Conservation (phyloP, 139 green algal species). For the Chlamydomonas schloesseri region DNA sequence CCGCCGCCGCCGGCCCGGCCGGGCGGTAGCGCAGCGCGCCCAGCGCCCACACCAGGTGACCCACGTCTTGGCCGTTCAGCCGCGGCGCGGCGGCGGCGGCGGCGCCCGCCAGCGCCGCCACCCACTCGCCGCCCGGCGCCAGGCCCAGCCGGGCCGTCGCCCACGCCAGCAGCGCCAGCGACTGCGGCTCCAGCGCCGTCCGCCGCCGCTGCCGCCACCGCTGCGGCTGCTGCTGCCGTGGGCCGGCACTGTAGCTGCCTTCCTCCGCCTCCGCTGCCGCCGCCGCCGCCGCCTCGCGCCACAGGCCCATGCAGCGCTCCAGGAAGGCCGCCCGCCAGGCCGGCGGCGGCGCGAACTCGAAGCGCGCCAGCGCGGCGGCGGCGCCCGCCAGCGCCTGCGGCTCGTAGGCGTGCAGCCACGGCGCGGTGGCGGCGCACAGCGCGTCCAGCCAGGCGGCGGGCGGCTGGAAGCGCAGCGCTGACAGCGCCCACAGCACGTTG, state of each 20-base stretch:
- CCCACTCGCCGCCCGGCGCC: neutral
- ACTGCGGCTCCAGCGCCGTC: neutral
- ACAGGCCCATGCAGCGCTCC: neutral
- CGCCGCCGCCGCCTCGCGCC: neutral
- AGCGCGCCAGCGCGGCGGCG: neutral
- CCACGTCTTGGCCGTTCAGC: conserved; percentile 24
- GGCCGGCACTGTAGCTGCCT: no score
- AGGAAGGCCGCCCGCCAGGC: conserved; percentile 14
- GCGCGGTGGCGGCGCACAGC: neutral
- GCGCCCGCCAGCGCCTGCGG: conserved; percentile 37
- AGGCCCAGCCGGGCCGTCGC: conserved; percentile 18
- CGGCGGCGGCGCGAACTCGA: neutral
- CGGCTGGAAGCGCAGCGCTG: conserved; percentile 7
- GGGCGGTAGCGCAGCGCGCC: neutral
- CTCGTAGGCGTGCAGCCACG: conserved; percentile 11
- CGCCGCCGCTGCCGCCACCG: neutral
- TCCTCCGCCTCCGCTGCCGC: neutral
- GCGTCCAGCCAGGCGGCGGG: neutral
- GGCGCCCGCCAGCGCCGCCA: neutral
- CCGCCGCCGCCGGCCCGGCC: neutral
- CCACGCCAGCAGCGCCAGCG: conserved; percentile 7
- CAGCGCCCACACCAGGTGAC: conserved; percentile 28
- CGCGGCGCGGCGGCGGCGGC: neutral
- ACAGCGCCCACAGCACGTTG: conserved; percentile 33
- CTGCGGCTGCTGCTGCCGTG: no score